Base-by-base conservation (phyloP, 306 rosid species). In the Vigna nakashimae region DNA sequence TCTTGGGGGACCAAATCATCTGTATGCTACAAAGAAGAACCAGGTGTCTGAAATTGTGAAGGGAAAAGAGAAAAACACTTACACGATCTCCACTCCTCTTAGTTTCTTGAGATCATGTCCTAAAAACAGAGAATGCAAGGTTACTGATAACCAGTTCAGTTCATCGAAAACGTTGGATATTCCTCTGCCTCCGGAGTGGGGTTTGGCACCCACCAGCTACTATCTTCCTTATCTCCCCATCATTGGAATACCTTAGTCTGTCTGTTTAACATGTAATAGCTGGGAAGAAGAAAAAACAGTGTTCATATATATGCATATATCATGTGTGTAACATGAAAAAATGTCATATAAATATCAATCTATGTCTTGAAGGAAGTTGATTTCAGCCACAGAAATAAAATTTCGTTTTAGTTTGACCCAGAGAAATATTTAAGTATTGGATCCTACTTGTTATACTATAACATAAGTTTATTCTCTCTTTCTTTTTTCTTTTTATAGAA, bases 181-280 rank as follows among this genome's bases (percentile, higher is more conserved):
- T 16, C 98, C 97, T 45, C 42, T 94, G 64, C 97, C 98, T 40
- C 85, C 75, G 1, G 88, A 84, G 71, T 94, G 97, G 97, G 97
- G 98, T 5, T 81, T 94, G 76, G 95, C 98, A 38, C 98, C 98
- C 0, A 51, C 85, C 2, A 90, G 97, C 89, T 84, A 49, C 46
- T 94, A 89, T 62, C 1, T 90, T 30, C 98, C 97, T 52, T 89
- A 84, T 86, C 7, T 92, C 78, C 98, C 98, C 28, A 94, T 94
- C 75, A 92, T 92, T 28, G 98, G 98, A 80, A 87, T 94, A 53
- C 98, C 98, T n/a, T 94, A 82, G 86, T 53, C 56, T 16, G 17
- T 77, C 3, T 1, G 36, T 49, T 69, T 68, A 16, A 34, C 7
- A 6, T 7, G 40, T 26, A 10, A 65, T 15, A 0, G 17, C 14